Evolutionary conservation across 2,329 filamentous ascomycete species (phyloP).

Genomic region (Aspergillus pseudoglaucus): DNA sequence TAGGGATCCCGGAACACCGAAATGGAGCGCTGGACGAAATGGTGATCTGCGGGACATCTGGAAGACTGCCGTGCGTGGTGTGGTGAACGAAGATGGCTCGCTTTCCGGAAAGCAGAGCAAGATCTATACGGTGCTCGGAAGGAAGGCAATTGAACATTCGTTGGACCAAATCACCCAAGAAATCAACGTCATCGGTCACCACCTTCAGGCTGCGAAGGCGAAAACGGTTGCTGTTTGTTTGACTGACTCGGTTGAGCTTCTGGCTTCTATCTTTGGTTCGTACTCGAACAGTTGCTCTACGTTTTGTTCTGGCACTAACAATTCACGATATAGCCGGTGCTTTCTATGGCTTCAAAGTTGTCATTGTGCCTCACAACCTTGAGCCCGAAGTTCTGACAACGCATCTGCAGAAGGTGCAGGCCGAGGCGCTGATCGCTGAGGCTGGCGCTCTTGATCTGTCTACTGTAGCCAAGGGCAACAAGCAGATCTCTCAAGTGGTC

Average conservation of each 20-base stretch:
- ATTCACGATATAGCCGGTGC: conserved; percentile 56
- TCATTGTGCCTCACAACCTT: conserved; percentile 78
- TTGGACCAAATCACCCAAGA: conserved; percentile 69
- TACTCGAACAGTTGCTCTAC: not conserved
- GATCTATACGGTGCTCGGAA: conserved; percentile 73
- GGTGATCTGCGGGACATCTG: conserved; percentile 91
- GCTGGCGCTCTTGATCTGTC: conserved; percentile 84
- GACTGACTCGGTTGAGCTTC: conserved; percentile 85
- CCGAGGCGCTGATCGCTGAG: conserved; percentile 75
- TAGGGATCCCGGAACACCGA: conserved; percentile 69
- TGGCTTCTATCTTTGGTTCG: conserved; percentile 68
- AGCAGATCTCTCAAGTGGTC: conserved; percentile 67
- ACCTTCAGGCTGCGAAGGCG: conserved; percentile 60
- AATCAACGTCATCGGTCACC: conserved; percentile 80
- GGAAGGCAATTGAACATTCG: conserved; percentile 65
- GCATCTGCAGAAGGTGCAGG: conserved; percentile 65
- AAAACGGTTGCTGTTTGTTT: conserved; percentile 82
- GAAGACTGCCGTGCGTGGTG: conserved; percentile 63
- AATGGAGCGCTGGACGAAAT: conserved; percentile 76
- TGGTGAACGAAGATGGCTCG: conserved; percentile 57
- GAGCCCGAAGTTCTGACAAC: conserved; percentile 61
- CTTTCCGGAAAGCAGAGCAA: conserved; percentile 57
- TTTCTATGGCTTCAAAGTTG: conserved; percentile 80
- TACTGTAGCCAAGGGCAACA: conserved; percentile 60
- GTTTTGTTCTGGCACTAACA: conserved; percentile 7